Conservation (phyloP, 2,329 filamentous ascomycete species). For the Colletotrichum tabaci region DNA sequence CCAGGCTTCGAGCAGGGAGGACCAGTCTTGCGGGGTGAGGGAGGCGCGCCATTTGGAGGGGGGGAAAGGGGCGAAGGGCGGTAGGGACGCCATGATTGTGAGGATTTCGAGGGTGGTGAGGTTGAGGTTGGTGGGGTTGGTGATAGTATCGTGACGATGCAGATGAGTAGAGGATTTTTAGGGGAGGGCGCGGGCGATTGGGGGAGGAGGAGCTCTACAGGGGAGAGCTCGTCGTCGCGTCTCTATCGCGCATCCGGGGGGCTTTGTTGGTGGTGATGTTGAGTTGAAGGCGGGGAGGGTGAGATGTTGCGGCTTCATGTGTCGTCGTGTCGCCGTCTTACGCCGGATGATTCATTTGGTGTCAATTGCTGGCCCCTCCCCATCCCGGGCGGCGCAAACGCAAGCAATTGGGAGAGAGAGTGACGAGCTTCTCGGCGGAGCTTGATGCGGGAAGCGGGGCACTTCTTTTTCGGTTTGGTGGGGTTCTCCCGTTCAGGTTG, state of each 20-base stretch:
- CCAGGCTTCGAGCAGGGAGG: constrained; percentile 84
- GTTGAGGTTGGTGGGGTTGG: neutral
- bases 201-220: neutral
- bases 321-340: constrained; percentile 41
- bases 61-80: constrained; percentile 85
- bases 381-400: constrained; percentile 19
- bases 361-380: neutral
- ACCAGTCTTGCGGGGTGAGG: constrained; percentile 81
- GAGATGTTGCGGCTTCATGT: neutral
- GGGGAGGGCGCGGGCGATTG: no score
- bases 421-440: constrained; percentile 24
- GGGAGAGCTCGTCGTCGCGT: constrained; percentile 4
- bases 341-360: constrained; percentile 58
- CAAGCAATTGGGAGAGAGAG: neutral
- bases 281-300: neutral
- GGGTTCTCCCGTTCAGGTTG: neutral
- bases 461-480: neutral
- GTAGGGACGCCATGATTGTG: constrained; percentile 65
- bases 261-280: neutral
- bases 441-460: constrained; percentile 26
- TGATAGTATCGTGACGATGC: neutral
- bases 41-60: constrained; percentile 75
- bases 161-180: neutral
- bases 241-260: neutral
- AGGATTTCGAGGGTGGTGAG: neutral